Evolutionary conservation across 2,329 filamentous ascomycete genomes (phyloP), one percentile per base, ranked within the genome.

Genomic region (Nemania abortiva): DNA sequence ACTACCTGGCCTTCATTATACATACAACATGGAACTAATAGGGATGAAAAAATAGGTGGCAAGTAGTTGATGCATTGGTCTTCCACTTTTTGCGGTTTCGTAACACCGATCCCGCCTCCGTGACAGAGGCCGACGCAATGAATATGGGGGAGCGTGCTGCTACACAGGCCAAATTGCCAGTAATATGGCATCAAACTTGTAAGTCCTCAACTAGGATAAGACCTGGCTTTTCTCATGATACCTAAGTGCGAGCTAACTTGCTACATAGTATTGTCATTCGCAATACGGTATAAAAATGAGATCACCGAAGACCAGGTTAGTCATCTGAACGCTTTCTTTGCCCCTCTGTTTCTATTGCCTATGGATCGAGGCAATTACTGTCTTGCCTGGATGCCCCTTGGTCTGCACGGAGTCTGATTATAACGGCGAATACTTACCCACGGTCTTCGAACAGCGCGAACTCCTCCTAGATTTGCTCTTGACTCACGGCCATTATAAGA

Each of bases 61-160:
- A 97, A 81, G 95, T 97, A 63, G 90, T 99, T 58, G 96, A 99
- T 76, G 91, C 94, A 1, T 85, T 98, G 1, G 96, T 99, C 10
- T 98, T 98, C 84, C 95, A 99, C 81, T 99, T 99, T 81, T 81
- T 98, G 70, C 91, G 96, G 18, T 98, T 97, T 84, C 88, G 93
- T 39, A 92, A 88, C 62, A 86, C 89, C 29, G 90, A 92, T 70
- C 87, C 89, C 2, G 84, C 86, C 2, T 84, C 84, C 11, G 85
- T 87, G 20, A 84, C 84, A 60, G 84, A 84, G 37, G 82, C 79
- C 4, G 90, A 91, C 64, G 83, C 82, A 31, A 89, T 90, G 84
- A 82, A 79, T 79, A 82, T 68, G 76, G 79, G 81, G 76, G 66
- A 81, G 72, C 66, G 82, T 81, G 84, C 84, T n/a, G 87, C 88